Conservation (phyloP, 352 stramenopile genomes). For the Aphanomyces stellatus region DNA sequence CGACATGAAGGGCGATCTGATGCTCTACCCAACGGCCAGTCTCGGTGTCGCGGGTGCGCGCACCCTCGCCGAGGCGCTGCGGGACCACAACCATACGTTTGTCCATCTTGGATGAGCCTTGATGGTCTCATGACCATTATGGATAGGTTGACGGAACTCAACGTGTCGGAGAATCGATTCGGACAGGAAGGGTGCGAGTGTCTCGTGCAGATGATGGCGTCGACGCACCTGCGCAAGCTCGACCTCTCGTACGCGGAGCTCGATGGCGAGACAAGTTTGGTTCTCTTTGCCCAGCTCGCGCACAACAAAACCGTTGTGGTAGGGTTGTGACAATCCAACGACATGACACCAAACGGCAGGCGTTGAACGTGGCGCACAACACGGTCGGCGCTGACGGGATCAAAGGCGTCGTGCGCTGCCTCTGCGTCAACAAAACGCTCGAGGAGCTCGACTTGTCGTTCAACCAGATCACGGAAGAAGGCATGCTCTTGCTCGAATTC, state of each 20-base stretch:
- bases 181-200: conserved; percentile 37
- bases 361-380: conserved; percentile 54
- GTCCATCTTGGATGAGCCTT: not conserved
- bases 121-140: not conserved
- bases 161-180: conserved; percentile 57
- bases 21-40: conserved; percentile 38
- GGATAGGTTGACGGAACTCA: conserved; percentile 32
- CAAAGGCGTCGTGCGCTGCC: conserved; percentile 42
- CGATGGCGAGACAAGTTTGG: conserved; percentile 40
- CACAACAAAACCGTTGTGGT: conserved; percentile 43
- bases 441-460: conserved; percentile 60
- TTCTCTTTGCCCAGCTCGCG: conserved; percentile 57
- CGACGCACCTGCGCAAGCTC: conserved; percentile 36
- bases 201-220: conserved; percentile 52
- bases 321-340: not conserved
- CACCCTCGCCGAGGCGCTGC: conserved; percentile 36
- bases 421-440: conserved; percentile 46
- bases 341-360: not conserved
- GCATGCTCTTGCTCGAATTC: conserved; percentile 10
- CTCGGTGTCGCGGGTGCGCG: conserved; percentile 43
- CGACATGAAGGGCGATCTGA: conserved; percentile 59
- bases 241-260: conserved; percentile 55
- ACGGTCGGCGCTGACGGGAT: conserved; percentile 64
- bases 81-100: conserved; percentile 33
- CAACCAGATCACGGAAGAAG: conserved; percentile 70